phyloP scores from a whole-genome alignment of 805 yeast species.

The Candida boidinii region DNA sequence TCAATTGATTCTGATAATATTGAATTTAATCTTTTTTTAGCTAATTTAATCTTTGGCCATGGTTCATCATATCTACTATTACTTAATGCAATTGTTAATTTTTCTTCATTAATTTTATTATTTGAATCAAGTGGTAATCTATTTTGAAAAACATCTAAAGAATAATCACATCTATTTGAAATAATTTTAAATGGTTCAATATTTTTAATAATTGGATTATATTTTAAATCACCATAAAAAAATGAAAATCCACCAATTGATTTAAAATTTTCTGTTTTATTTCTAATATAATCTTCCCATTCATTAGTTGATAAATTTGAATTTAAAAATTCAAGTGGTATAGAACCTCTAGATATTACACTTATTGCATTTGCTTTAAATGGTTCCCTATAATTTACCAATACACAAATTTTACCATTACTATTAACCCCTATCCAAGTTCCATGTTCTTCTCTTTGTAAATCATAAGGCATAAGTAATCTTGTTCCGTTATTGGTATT shows the following conservation, averaged over 20 bases:
- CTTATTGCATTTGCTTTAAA: slow-evolving; percentile 13
- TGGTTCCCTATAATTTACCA: slow-evolving; percentile 66
- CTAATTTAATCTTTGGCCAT: slow-evolving; percentile 68
- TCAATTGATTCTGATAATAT: slow-evolving; percentile 21
- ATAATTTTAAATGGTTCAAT: slow-evolving; percentile 33
- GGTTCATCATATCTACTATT: slow-evolving; percentile 59
- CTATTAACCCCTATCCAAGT: slow-evolving; percentile 79
- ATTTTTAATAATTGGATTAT: slow-evolving; percentile 15
- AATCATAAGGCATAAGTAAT: slow-evolving; percentile 64
- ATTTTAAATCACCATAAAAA: slow-evolving; percentile 40
- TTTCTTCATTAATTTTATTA: slow-evolving; percentile 12
- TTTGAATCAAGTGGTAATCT: slow-evolving; percentile 1
- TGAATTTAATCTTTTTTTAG: slow-evolving; percentile 51
- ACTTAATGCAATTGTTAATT: slow-evolving; percentile 58
- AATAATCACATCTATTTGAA: slow-evolving; percentile 37
- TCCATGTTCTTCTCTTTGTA: slow-evolving; percentile 68
- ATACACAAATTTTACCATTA: slow-evolving; percentile 54
- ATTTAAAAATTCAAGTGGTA: slow-evolving; percentile 32
- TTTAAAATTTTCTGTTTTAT: slow-evolving; percentile 19
- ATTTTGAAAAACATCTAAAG: slow-evolving; percentile 11
- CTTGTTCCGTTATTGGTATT: slow-evolving; percentile 5
- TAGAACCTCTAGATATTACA: slow-evolving; percentile 33
- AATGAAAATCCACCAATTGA: slow-evolving; percentile 57
- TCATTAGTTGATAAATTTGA: slow-evolving; percentile 24
- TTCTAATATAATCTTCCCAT: slow-evolving; percentile 33